phyloP scores from a whole-genome alignment of 1,284 basidiomycete genomes.

The Mycosarcoma maydis region DNA sequence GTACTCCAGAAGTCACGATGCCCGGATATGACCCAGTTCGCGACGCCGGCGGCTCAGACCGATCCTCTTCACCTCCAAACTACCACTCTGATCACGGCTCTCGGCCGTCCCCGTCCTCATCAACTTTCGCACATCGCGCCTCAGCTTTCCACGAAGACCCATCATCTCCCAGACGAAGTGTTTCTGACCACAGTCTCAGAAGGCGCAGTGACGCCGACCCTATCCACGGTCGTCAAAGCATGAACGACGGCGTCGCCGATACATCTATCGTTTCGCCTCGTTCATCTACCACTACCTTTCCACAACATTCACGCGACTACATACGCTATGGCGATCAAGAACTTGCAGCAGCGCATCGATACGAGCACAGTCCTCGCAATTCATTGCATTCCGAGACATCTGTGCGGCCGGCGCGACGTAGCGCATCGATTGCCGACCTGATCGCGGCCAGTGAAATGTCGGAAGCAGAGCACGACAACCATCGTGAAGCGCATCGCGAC shows the following conservation, averaged over 20 bases:
- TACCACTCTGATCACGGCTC: constrained; percentile 10
- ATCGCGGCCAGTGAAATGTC: constrained; percentile 44
- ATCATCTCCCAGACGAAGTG: constrained; percentile 2
- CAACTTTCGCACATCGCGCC: constrained; percentile 5
- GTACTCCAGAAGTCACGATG: too few species aligned
- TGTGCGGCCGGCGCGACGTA: constrained; percentile 14
- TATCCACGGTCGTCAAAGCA: constrained; percentile 7
- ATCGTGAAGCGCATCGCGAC: constrained; percentile 11
- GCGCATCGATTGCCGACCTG: constrained; percentile 46
- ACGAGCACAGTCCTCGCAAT: constrained; percentile 15
- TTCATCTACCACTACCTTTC: constrained; percentile 8
- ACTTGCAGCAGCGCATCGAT: constrained; percentile 9
- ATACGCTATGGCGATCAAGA: constrained; percentile 13
- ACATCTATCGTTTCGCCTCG: constrained; percentile 16
- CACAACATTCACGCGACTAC: constrained; percentile 4
- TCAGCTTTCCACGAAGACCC: constrained; percentile 5
- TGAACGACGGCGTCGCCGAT: constrained; percentile 3
- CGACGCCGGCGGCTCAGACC: constrained; percentile 31
- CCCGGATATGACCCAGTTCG: constrained; percentile 34
- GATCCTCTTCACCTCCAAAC: constrained; percentile 21
- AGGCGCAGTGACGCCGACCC: constrained; percentile 6
- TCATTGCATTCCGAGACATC: constrained; percentile 16
- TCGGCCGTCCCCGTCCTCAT: constrained; percentile 22
- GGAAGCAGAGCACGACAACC: constrained; percentile 31
- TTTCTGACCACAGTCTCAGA: constrained; percentile 16